These are phyloP conservation scores for Eimeria acervulina DNA, from an alignment of 169 alveolate species.

Conservation along the genomic window DNA sequence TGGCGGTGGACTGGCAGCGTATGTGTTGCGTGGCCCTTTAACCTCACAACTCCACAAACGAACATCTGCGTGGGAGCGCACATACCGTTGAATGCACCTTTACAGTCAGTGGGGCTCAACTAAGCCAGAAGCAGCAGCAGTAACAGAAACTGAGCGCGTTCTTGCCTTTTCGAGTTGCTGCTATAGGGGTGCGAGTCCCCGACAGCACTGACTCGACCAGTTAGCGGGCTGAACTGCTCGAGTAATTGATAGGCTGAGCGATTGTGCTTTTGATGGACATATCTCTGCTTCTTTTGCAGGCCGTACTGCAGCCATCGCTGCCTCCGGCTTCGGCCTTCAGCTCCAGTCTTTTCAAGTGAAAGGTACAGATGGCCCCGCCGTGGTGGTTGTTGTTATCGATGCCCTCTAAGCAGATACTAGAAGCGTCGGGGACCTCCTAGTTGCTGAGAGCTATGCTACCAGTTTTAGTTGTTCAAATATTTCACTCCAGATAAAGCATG, in stretches of 20 bases:
- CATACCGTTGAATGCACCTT: not conserved
- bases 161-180: not conserved
- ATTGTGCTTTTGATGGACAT: not conserved
- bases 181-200: not conserved
- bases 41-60: not conserved
- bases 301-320: constrained; percentile 13
- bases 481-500: not conserved
- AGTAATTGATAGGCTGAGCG: not conserved
- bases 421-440: not conserved
- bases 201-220: too few relatives aligned
- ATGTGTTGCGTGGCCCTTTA: not conserved
- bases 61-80: not conserved
- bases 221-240: not conserved
- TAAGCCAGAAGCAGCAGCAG: not conserved
- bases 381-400: not conserved
- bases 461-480: not conserved
- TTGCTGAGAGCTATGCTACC: not conserved
- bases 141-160: not conserved
- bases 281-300: constrained; percentile 1
- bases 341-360: constrained; percentile 32
- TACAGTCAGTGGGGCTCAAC: not conserved
- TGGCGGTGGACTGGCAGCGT: not conserved
- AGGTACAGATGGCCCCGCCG: not conserved
- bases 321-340: constrained; percentile 50
- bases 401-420: not conserved